Evolutionary conservation across 768 basidiomycete species (phyloP), one percentile per base, ranked within the genome.

Genomic region (Mycena vulgaris): DNA sequence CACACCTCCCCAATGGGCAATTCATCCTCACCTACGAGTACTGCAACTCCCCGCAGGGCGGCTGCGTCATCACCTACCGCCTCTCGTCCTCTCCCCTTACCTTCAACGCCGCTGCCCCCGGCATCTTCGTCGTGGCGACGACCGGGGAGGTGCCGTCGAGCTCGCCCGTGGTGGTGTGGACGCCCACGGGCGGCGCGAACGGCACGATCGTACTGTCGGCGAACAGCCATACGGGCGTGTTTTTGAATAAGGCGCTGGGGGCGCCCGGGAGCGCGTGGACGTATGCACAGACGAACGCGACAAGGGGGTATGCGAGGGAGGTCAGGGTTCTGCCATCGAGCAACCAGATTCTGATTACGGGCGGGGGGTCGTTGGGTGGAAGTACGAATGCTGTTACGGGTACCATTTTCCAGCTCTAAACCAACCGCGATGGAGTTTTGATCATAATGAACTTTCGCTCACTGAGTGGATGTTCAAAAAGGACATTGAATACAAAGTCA

Each of bases 1-100:
- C 75, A 2, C 42, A 42, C 19, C 53, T 76, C 2, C 71, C 73
- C 17, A 76, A 74, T 47, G 69, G 73, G 13, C 59, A 64, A 39
- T 76, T 49, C 51, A 74, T 76, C 33, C 47, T 72, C 47, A 70
- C 75, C 16, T 76, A 74, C 45, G 75, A 76, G 42, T 74, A n/a
- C 19, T 3, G 69, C 35, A 64, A 64, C 47, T 59, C 70, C 21
- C 66, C 66, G 7, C 69, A 68, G 40, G 70, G 40, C 40, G 63
- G 30, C 25, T 74, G 67, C 53, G 73, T 58, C 0, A 58, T 57
- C 31, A 69, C 68, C 31, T 63, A 72, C 59, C 72, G 75, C 45
- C 37, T 74, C 47, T 70, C 75, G 2, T 48, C n/a, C 37, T 71
- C 70, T 1, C 75, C 75, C 5, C 57, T 74, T 13, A 69, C 60